Base-by-base conservation (phyloP, 1,139 yeast species). In the Kodamaea anthophila region DNA sequence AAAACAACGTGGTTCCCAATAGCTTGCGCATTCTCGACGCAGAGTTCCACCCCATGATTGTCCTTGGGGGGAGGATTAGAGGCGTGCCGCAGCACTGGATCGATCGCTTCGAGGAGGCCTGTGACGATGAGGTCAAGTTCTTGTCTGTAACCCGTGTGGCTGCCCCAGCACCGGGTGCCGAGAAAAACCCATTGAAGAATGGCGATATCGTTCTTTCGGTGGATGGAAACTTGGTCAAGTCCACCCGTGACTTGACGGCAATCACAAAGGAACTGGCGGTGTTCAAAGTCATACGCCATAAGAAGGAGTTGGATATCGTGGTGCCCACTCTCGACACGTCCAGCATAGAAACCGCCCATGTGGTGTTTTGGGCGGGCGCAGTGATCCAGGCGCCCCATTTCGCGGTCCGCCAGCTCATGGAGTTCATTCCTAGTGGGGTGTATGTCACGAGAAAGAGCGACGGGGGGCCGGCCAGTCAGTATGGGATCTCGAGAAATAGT, bases 11-110 rank as follows among this genome's bases (percentile, higher is more conserved):
- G 23, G 57, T 60, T 7, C 86, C 91, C 3, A 59, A 64, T 23
- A 67, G 74, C 6, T 62, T 72, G 30, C 61, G 83, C 38, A 78
- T 85, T 31, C 65, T 88, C 32, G 95, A 86, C 46, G 79, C 86
- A 23, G 96, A 85, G 46, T 78, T 85, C 43, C 70, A 73, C 18
- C 66, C 88, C 0, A 64, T 82, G 30, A 71, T 85, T 1, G 66
- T 86, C 15, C 70, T 79, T 16, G 82, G 78, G 45, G 94, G 94
- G 3, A 75, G 96, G 54, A 73, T 84, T 29, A 70, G 86, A 47
- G 94, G 94, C 10, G 94, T 87, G 13, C 73, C 91, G 1, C 91
- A 83, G 44, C 76, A 75, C 23, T 85, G 95, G 94, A 81, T 87
- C 39, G 51, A 65, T 21, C 66, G 65, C 41, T 72, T 84, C 47